phyloP scores from a whole-genome alignment of 768 basidiomycete genomes.

The Hericium erinaceus region DNA sequence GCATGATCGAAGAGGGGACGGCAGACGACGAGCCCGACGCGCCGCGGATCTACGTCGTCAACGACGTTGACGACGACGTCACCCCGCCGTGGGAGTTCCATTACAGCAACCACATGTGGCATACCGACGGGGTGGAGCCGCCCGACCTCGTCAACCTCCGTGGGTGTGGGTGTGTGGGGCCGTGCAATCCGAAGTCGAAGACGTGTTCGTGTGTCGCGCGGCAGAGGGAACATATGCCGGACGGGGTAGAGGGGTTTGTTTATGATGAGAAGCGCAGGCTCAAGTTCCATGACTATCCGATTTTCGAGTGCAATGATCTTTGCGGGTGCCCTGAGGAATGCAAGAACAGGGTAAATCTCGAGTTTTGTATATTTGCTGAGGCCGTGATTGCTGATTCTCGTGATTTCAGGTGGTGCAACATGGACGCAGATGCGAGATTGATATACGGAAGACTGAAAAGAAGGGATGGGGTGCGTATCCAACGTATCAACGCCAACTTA shows the following conservation, averaged over 20 bases:
- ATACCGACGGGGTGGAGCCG: conserved; percentile 54
- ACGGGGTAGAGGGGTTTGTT: conserved; percentile 45
- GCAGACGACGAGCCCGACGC: conserved; percentile 58
- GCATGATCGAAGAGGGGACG: conserved; percentile 57
- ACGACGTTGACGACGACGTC: conserved; percentile 53
- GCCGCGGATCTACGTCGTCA: conserved; percentile 58
- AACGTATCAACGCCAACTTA: background rate
- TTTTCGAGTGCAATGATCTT: conserved; percentile 80
- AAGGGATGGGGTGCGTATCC: conserved; percentile 77
- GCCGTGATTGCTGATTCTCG: background rate
- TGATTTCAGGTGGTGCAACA: conserved; percentile 65
- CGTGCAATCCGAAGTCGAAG: conserved; percentile 65
- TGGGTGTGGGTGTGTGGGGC: conserved; percentile 69
- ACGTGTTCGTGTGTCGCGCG: conserved; percentile 61
- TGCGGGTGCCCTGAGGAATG: conserved; percentile 81
- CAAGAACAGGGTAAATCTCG: conserved; percentile 56
- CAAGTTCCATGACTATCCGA: conserved; percentile 38
- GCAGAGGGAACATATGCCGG: conserved; percentile 37
- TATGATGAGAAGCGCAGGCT: conserved; percentile 58
- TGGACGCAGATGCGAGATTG: conserved; percentile 55
- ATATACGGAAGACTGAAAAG: conserved; percentile 56
- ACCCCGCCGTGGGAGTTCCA: conserved; percentile 82
- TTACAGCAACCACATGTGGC: conserved; percentile 79
- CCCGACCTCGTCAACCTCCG: conserved; percentile 49
- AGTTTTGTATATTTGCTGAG: conserved; percentile 1